Base-by-base conservation (phyloP, 208 protist species). In the Trypanosoma boissoni region DNA sequence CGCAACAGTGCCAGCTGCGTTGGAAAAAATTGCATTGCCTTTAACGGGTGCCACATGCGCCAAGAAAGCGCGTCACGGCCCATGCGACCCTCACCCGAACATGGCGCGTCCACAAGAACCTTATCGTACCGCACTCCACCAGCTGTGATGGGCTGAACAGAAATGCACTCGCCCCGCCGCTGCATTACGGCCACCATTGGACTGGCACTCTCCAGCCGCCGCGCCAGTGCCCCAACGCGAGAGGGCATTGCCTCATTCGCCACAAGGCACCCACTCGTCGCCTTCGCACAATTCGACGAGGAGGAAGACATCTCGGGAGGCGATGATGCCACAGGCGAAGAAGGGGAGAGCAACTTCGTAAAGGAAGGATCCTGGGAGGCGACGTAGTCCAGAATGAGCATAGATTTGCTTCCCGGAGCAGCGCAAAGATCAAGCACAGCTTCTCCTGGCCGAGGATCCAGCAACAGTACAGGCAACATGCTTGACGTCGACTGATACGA, bases 91-190 rank as follows among this genome's bases (percentile, higher is more conserved):
- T 98, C 96, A 3, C 96, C 94, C n/a, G 76, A 89, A 76, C 97
- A 98, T 34, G 95, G 94, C 16, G 94, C 95, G 66, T 98, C 97
- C 27, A 91, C 78, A 2, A 98, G 73, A 14, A 98, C 72, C 26
- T 81, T 83, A 58, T 96, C 80, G 50, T 89, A 96, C 6, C 20
- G 48, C 62, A 20, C 50, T 44, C 58, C 45, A 54, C 62, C 60
- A 34, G 43, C 20, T 21, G 34, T 3, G n/a, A 52, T 29, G 54
- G 56, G 16, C 24, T 61, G 50, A 29, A 42, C 41, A 3, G 42
- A 20, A 37, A 60, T 36, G 8, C 10, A 46, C 59, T 80, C 52
- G 0, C 78, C 84, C 4, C 59, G 51, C 7, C 66, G 36, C 16
- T 69, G 69, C 6, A 72, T 80, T 7, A 83, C 65, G 5, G 65